These are phyloP conservation scores for Aspergillus heteromorphus DNA, from an alignment of 495 filamentous ascomycete species.

Conservation along the genomic window DNA sequence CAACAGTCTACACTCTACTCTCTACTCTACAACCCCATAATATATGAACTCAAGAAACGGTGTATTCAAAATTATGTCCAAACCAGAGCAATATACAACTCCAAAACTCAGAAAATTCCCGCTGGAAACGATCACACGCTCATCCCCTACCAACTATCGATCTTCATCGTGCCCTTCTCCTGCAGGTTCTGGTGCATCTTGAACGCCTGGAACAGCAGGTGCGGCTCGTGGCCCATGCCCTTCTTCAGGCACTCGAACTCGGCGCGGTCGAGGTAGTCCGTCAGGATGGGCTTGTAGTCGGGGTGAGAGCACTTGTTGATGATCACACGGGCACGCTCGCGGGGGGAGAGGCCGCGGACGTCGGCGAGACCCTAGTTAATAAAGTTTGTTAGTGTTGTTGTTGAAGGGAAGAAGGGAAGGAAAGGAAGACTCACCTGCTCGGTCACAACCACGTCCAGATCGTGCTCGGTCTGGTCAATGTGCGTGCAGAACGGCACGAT, in stretches of 20 bases:
- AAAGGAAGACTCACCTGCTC: conserved; percentile 48
- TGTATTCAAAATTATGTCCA: not conserved
- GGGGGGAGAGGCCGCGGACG: conserved; percentile 73
- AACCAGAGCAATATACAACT: not conserved
- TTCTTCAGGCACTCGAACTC: conserved; percentile 83
- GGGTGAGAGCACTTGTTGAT: conserved; percentile 87
- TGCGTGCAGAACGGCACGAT: conserved; percentile 93
- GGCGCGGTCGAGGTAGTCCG: conserved; percentile 80
- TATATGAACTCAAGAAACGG: too few species aligned
- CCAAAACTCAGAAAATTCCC: not conserved
- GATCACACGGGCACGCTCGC: conserved; percentile 79
- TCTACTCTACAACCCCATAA: too few species aligned
- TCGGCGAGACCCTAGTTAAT: conserved; percentile 63
- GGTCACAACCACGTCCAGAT: conserved; percentile 81
- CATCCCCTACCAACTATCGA: conserved; percentile 47
- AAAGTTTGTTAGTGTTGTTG: not conserved
- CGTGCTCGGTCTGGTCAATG: conserved; percentile 90
- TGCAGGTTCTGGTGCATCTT: conserved; percentile 83
- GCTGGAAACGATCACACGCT: not conserved
- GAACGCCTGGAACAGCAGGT: conserved; percentile 76
- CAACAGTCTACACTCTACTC: too few species aligned
- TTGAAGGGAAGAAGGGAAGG: not conserved
- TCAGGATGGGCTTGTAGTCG: conserved; percentile 75
- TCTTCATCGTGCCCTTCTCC: conserved; percentile 82
- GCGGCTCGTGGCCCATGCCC: conserved; percentile 88